A percentile compares a stretch with the other conserved stretches of the same genome.
Conservation (phyloP, 1,139 yeast species). For the Geotrichum bryndzae region DNA sequence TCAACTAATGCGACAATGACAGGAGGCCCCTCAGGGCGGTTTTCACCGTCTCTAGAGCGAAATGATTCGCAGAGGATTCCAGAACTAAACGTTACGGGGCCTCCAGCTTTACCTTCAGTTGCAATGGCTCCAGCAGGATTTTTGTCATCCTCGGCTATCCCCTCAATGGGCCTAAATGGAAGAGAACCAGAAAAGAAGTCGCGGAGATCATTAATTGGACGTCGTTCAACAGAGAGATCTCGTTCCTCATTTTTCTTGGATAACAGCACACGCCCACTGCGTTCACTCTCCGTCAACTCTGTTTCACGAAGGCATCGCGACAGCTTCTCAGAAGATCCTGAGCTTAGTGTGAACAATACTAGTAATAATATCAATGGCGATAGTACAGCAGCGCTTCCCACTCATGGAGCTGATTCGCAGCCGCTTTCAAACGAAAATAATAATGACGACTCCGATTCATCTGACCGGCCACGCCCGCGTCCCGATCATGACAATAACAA, state of each 20-base stretch:
- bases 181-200: background rate
- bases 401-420: background rate
- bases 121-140: background rate
- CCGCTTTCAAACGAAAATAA: background rate
- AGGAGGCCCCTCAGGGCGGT: background rate
- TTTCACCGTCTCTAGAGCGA: background rate
- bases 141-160: background rate
- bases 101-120: background rate
- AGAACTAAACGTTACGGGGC: background rate
- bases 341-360: background rate
- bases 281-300: conserved; percentile 1
- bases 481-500: conserved; percentile 38
- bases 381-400: background rate
- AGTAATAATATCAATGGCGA: background rate
- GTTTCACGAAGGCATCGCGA: background rate
- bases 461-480: conserved; percentile 7
- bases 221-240: conserved; percentile 1
- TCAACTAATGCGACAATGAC: background rate
- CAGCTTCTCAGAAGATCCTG: conserved; percentile 4
- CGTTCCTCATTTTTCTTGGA: background rate
- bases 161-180: background rate
- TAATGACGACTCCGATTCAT: background rate
- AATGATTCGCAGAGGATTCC: background rate
- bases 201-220: conserved; percentile 7
- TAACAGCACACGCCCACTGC: background rate